Evolutionary conservation across 352 stramenopile genomes (phyloP), one percentile per base, ranked within the genome.

Genomic region (Phytopythium boreale): DNA sequence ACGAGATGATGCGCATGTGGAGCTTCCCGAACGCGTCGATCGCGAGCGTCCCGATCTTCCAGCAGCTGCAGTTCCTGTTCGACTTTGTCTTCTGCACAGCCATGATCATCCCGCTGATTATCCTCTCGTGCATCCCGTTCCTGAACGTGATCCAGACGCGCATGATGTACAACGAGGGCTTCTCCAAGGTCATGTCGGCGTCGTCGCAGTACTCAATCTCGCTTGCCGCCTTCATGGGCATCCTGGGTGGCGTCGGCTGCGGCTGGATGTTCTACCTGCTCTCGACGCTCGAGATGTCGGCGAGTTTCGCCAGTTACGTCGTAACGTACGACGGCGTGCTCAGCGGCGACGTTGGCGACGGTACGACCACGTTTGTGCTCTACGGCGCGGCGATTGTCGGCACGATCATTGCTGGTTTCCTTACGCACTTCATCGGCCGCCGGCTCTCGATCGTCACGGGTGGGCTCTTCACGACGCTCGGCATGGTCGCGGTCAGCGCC

Each of bases 131-230:
- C 59, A 82, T 89, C 56, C 84, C 84, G 52, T 92, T 92, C 60
- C 69, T 92, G 55, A 91, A 90, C 62, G 59, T 92, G 27, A 90
- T 92, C 57, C 84, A 92, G 70, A 90, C 84, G 55, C 81, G 84
- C 63, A 92, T 92, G 84, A 92, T 92, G 84, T 92, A 92, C 75
- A 92, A 92, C 68, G 74, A 92, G 75, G 84, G 84, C 4, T 92
- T 92, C 64, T 90, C 81, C 2, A 83, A 89, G 67, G 82, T 90
- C 62, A 84, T 92, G 72, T 92, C 84, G 8, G 84, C 79, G 17
- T 90, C 84, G 5, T 90, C 80, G 37, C 84, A 92, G 67, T 92
- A 92, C 64, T 80, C 84, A 7, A 87, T 92, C 53, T 91, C 82
- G 14, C 67, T 92, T 31, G 81, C 82, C 2, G 70, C 78, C 11